Percentiles rank a stretch among this genome's conserved stretches.
These are phyloP conservation scores for Pseudogymnoascus sp. DNA, from an alignment of 2,329 filamentous ascomycete genomes.

Conservation along the genomic window DNA sequence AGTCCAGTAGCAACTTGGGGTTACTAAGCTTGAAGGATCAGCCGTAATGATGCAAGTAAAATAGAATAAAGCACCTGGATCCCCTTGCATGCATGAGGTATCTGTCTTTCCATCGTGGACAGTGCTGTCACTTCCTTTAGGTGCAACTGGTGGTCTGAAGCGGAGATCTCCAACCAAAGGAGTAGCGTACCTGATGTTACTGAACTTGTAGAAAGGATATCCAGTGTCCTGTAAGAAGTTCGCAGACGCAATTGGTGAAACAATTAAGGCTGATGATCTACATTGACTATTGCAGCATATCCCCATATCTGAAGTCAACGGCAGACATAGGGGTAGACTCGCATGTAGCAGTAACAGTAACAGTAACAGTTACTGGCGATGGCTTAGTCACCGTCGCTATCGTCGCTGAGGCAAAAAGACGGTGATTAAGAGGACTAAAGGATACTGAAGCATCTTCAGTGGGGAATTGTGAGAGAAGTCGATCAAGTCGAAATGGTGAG, in stretches of 20 bases:
- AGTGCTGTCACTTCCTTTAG: constrained; percentile 24
- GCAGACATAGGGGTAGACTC: not conserved
- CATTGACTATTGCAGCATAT: not conserved
- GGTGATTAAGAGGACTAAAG: not conserved
- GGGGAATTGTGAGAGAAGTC: not conserved
- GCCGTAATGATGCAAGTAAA: not conserved
- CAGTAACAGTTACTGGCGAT: not conserved
- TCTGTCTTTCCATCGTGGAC: constrained; percentile 25
- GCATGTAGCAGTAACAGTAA: not conserved
- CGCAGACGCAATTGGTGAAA: not conserved
- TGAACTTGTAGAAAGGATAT: constrained; percentile 30
- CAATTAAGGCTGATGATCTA: not conserved
- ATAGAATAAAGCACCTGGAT: not conserved
- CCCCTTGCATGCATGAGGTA: not conserved
- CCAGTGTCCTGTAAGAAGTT: not conserved
- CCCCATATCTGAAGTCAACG: not conserved
- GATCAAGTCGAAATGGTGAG: not conserved
- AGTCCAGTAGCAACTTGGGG: not conserved
- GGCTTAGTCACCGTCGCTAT: not conserved
- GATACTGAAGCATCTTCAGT: not conserved
- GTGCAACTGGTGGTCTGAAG: constrained; percentile 35
- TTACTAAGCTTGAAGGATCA: not conserved
- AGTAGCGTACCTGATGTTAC: constrained; percentile 38
- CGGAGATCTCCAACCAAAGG: constrained; percentile 35
- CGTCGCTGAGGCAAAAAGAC: not conserved